phyloP scores from a whole-genome alignment of 208 protist genomes.

The Leishmania arabica region DNA sequence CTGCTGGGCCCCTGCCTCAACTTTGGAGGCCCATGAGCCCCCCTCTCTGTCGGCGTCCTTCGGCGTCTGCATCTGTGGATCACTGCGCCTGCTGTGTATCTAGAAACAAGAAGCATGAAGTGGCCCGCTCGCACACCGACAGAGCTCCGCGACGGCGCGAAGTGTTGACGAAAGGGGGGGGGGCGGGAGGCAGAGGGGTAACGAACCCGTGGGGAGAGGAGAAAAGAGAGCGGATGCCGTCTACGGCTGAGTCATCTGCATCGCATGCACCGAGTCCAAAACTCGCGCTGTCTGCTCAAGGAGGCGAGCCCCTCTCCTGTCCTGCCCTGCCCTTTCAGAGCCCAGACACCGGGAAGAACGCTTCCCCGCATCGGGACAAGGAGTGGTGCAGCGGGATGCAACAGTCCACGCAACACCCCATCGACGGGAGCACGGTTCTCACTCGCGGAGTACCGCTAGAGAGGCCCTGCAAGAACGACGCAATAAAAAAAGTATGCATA shows the following conservation, averaged over 20 bases:
- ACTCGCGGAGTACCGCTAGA: too few species aligned
- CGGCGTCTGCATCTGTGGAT: not conserved
- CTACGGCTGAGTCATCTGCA: not conserved
- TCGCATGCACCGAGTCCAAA: not conserved
- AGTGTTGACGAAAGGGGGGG: not conserved
- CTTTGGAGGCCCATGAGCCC: constrained; percentile 16
- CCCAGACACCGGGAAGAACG: not conserved
- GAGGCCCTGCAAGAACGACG: not conserved
- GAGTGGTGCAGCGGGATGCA: not conserved
- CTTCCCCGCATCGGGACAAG: not conserved
- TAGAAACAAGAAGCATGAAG: not conserved
- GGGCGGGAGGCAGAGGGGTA: not conserved
- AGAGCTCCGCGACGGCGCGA: not conserved
- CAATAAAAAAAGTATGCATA: not conserved
- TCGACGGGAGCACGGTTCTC: not conserved
- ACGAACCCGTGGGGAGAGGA: not conserved
- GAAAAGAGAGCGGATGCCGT: too few species aligned
- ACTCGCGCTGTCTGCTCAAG: not conserved
- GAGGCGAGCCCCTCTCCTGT: not conserved
- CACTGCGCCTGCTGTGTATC: not conserved
- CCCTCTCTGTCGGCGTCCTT: constrained; percentile 4
- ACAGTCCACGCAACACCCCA: not conserved
- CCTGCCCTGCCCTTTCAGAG: not conserved
- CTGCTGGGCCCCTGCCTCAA: constrained; percentile 20
- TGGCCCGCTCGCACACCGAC: not conserved